These are phyloP conservation scores for Lecanicillium sp. DNA, from an alignment of 2,329 filamentous ascomycete species.

Conservation along the genomic window DNA sequence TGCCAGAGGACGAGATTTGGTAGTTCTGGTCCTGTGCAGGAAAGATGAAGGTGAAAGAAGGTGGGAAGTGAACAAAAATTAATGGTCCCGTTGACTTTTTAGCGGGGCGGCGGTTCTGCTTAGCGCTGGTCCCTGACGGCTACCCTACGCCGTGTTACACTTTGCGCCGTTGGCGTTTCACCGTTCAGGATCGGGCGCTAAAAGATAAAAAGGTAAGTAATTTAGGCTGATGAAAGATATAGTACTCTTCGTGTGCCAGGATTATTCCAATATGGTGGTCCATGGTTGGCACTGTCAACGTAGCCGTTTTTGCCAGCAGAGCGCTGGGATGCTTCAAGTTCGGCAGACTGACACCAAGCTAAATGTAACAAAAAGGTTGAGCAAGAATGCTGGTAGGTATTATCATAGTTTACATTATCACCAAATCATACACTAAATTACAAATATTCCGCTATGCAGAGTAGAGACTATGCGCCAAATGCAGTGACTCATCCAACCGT, in stretches of 20 bases:
- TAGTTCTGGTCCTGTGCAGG: not conserved
- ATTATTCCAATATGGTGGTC: no score
- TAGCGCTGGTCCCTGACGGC: not conserved
- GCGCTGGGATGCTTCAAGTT: no score
- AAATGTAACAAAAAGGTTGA: no score
- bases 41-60: not conserved
- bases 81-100: constrained; percentile 8
- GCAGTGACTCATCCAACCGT: not conserved
- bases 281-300: no score
- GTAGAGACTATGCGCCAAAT: not conserved
- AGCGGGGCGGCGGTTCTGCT: constrained; percentile 3
- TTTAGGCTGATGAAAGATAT: no score
- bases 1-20: not conserved
- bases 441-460: constrained; percentile 5
- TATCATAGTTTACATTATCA: not conserved
- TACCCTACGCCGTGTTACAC: not conserved
- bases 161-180: no score
- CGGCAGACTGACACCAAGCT: no score
- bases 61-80: constrained; percentile 2
- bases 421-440: constrained; percentile 6
- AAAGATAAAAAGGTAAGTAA: no score
- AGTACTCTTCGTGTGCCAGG: no score
- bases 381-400: no score
- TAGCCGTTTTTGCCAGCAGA: no score
- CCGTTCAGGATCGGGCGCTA: no score